phyloP scores from a whole-genome alignment of 140 eudicot species.

The Cichorium intybus region DNA sequence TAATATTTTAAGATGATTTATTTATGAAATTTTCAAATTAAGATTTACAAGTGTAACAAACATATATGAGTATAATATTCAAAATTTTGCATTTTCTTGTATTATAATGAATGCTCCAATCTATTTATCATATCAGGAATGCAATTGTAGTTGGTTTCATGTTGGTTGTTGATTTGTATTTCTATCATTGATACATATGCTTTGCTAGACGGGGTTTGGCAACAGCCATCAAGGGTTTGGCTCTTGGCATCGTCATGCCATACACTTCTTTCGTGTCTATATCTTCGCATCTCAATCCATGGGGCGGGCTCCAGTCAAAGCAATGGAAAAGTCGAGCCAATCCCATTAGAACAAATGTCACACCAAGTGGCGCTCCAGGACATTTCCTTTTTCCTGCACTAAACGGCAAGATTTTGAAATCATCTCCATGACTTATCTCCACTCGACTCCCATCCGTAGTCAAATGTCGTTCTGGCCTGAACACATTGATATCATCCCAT shows the following conservation, averaged over 20 bases:
- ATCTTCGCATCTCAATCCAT: slow-evolving; percentile 61
- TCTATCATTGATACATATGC: slow-evolving; percentile 48
- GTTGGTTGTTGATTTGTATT: background rate
- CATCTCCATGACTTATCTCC: slow-evolving; percentile 93
- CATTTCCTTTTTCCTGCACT: slow-evolving; percentile 96
- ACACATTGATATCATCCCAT: slow-evolving; percentile 79
- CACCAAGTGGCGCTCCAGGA: slow-evolving; percentile 97
- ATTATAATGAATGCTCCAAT: background rate
- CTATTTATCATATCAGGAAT: background rate
- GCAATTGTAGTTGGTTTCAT: background rate
- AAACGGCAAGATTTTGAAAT: slow-evolving; percentile 88
- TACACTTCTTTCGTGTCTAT: slow-evolving; percentile 76
- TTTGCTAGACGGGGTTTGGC: slow-evolving; percentile 66
- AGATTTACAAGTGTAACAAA: too few relatives aligned
- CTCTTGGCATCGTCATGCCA: slow-evolving; percentile 97
- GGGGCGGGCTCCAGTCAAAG: slow-evolving; percentile 80
- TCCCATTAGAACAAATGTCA: slow-evolving; percentile 77
- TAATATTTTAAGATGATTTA: too few relatives aligned
- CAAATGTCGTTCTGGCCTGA: slow-evolving; percentile 77
- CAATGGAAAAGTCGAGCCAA: slow-evolving; percentile 88
- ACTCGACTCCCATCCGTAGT: slow-evolving; percentile 70
- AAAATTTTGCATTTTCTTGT: background rate
- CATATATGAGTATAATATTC: background rate
- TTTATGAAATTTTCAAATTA: too few relatives aligned
- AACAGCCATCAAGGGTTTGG: slow-evolving; percentile 66